Evolutionary conservation across 352 stramenopile genomes (phyloP), one percentile per base, ranked within the genome.

Genomic region (Phytophthora melonis): DNA sequence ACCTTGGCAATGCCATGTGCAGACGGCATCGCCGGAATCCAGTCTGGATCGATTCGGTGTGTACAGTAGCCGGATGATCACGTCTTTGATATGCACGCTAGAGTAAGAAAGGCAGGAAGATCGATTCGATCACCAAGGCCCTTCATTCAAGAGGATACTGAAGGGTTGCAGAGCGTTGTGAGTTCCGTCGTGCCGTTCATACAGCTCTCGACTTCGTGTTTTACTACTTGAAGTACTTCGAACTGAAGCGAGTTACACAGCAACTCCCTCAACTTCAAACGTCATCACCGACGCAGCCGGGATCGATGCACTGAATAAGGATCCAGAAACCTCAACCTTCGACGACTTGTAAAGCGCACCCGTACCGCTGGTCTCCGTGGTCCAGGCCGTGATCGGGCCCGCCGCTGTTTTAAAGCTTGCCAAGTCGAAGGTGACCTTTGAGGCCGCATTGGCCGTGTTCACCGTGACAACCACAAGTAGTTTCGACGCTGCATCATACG

Each of bases 311-410:
- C 60, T 74, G 41, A 90, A 70, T 4, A 60, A 71, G 52, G 75
- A 82, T 9, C 72, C 73, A 43, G 54, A 68, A 19, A 86, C 23
- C 3, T 67, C 61, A 43, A 75, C 61, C 13, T 68, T 79, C 19
- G 75, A 80, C 3, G 70, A 62, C 45, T 73, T 39, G 59, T 91
- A 79, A 16, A 84, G 74, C 1, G 58, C 75, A 19, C 54, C 70
- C 14, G 25, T 68, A 25, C 70, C 75, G 63, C 67, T 84, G 16
- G 81, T 91, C 66, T 88, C 81, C 11, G 81, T 91, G n/a, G 64
- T 81, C 81, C 83, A 89, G 19, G 65, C 64, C 10, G 45, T 78
- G 32, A 81, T 72, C 2, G 74, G 67, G 4, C 72, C 67, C 49
- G 58, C 56, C 30, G 84, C 73, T 4, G 57, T 57, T 32, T 58